Conservation (phyloP, 2,329 filamentous ascomycete species). For the Aaosphaeria pasadenensis region DNA sequence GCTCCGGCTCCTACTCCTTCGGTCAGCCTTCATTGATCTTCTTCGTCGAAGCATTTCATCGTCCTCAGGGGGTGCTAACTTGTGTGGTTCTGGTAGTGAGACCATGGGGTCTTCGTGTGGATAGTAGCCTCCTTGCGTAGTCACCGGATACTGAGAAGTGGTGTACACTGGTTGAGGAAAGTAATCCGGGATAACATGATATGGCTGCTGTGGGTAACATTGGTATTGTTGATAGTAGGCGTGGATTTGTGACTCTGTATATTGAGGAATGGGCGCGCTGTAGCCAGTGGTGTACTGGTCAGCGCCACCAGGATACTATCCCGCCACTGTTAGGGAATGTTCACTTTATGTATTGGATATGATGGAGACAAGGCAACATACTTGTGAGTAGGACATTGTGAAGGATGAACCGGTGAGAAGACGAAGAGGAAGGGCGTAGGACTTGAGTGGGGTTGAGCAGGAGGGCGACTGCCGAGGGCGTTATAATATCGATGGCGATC, state of each 20-base stretch:
- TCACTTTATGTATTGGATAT: too few relatives aligned
- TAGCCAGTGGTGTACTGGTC: neutral
- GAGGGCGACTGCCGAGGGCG: neutral
- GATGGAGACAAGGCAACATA: too few relatives aligned
- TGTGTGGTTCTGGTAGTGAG: neutral
- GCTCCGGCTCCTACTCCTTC: conserved; percentile 10
- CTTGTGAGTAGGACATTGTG: neutral
- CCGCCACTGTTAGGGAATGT: too few relatives aligned
- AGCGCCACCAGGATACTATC: too few relatives aligned
- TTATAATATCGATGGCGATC: neutral
- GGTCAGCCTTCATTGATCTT: conserved; percentile 5
- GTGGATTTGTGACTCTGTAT: conserved; percentile 30
- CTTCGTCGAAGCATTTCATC: conserved; percentile 4
- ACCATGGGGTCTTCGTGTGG: neutral
- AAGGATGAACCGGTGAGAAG: neutral
- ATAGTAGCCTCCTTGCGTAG: conserved; percentile 1
- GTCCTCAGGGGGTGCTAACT: conserved; percentile 6
- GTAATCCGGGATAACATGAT: conserved; percentile 20
- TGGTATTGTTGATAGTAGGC: conserved; percentile 29
- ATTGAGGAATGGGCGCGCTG: conserved; percentile 17
- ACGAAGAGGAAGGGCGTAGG: neutral
- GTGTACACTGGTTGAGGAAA: conserved; percentile 5
- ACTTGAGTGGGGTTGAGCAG: neutral
- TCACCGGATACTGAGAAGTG: neutral
- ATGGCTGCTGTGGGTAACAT: conserved; percentile 26